These are phyloP conservation scores for Xylariales sp. DNA, from an alignment of 2,329 filamentous ascomycete species.

Conservation along the genomic window DNA sequence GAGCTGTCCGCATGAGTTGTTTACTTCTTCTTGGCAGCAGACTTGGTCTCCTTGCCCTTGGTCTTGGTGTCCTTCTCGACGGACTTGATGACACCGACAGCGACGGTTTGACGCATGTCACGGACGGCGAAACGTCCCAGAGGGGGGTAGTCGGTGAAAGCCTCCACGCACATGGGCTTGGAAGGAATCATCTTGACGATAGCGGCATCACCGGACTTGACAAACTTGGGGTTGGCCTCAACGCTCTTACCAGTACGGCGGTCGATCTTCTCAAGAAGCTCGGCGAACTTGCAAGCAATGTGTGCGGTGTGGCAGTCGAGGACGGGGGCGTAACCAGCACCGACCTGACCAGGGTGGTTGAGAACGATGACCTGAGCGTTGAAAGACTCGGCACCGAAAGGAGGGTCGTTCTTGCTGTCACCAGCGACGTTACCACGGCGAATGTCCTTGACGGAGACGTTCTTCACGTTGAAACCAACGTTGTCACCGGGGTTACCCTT, in stretches of 20 bases:
- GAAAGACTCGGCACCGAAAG: constrained; percentile 89
- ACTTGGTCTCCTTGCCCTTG: constrained; percentile 76
- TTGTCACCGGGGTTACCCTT: constrained; percentile 99
- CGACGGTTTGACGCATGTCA: constrained; percentile 94
- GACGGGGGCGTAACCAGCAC: constrained; percentile 98
- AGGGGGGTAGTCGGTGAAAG: constrained; percentile 99
- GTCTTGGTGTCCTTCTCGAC: constrained; percentile 72
- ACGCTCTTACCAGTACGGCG: constrained; percentile 99
- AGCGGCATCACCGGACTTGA: constrained; percentile 99
- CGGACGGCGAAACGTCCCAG: constrained; percentile 99
- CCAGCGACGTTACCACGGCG: constrained; percentile 99
- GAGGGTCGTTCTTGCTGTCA: constrained; percentile 99
- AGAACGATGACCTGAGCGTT: constrained; percentile 99
- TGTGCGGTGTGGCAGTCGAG: constrained; percentile 99
- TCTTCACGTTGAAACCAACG: constrained; percentile 99
- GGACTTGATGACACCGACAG: constrained; percentile 94
- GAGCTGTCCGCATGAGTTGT: constrained; percentile 41
- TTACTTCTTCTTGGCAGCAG: constrained; percentile 80
- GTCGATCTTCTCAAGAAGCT: constrained; percentile 99
- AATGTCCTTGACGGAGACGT: constrained; percentile 99
- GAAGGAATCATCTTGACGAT: constrained; percentile 99
- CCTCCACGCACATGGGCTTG: constrained; percentile 99
- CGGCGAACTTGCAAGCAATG: constrained; percentile 99
- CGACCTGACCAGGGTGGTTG: constrained; percentile 99
- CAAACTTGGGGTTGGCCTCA: constrained; percentile 95